Evolutionary conservation across 441 rosid genomes (phyloP).

Genomic region (Gossypium trilobum): DNA sequence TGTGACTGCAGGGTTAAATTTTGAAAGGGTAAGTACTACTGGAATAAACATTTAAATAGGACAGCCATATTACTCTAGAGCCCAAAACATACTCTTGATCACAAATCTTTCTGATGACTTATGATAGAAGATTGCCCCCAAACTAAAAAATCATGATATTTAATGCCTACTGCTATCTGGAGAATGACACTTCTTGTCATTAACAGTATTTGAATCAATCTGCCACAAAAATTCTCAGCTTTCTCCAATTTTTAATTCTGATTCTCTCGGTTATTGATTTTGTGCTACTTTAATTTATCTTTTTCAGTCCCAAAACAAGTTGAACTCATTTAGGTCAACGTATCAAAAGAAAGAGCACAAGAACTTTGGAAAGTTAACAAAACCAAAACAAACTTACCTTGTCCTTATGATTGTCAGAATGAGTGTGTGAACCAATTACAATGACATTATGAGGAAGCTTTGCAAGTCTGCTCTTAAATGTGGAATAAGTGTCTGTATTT

Average conservation of each 20-base stretch:
- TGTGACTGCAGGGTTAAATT: slow-evolving; percentile 54
- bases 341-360: neutral
- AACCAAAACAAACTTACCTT: slow-evolving; percentile 34
- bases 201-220: neutral
- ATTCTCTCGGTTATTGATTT: neutral
- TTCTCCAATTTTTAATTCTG: neutral
- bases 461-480: slow-evolving; percentile 53
- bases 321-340: neutral
- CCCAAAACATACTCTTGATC: neutral
- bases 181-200: neutral
- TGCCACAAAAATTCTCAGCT: neutral
- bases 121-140: neutral
- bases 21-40: neutral
- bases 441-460: slow-evolving; percentile 60
- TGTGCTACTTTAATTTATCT: neutral
- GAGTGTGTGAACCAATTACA: slow-evolving; percentile 61
- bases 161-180: neutral
- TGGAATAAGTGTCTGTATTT: slow-evolving; percentile 44
- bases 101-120: neutral
- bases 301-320: neutral
- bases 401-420: slow-evolving; percentile 58
- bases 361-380: neutral
- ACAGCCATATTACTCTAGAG: slow-evolving; percentile 9
- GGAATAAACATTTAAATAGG: neutral
- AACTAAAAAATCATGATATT: neutral